A percentile compares a stretch with the other conserved stretches of the same genome.
These are phyloP conservation scores for Pythium brachiatum DNA, from an alignment of 352 stramenopile genomes.

Conservation along the genomic window DNA sequence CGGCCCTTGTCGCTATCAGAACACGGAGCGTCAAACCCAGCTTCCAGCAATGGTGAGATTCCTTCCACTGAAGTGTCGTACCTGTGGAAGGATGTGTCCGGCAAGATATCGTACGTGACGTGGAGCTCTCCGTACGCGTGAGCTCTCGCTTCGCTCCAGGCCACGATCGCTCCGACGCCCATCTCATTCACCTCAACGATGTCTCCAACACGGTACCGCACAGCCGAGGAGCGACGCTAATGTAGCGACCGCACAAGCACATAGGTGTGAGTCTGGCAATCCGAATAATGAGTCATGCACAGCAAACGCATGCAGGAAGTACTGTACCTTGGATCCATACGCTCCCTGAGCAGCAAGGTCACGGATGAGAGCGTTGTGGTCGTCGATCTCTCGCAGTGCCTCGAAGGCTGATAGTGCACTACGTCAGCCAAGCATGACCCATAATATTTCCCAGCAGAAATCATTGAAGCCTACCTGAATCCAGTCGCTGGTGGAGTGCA, in stretches of 20 bases:
- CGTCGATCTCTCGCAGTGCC: conserved; percentile 50
- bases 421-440: background rate
- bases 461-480: conserved; percentile 36
- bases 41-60: background rate
- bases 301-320: conserved; percentile 4
- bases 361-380: conserved; percentile 67
- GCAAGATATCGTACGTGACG: conserved; percentile 71
- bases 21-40: no score
- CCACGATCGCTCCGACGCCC: conserved; percentile 56
- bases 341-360: conserved; percentile 40
- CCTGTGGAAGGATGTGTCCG: conserved; percentile 51
- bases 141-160: conserved; percentile 42
- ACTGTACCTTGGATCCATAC: conserved; percentile 50
- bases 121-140: conserved; percentile 36
- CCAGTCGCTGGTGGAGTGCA: conserved; percentile 42
- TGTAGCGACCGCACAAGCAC: no score
- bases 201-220: conserved; percentile 68
- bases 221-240: conserved; percentile 44
- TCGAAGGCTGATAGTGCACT: conserved; percentile 41
- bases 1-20: conserved; percentile 43
- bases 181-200: conserved; percentile 58
- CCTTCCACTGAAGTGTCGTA: conserved; percentile 15
- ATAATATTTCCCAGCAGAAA: no score
- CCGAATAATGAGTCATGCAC: no score
- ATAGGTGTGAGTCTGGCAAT: no score